Percentiles rank a stretch among this genome's conserved stretches.
Conservation (phyloP, 2,329 filamentous ascomycete genomes). For the Tolypocladium capitatum region DNA sequence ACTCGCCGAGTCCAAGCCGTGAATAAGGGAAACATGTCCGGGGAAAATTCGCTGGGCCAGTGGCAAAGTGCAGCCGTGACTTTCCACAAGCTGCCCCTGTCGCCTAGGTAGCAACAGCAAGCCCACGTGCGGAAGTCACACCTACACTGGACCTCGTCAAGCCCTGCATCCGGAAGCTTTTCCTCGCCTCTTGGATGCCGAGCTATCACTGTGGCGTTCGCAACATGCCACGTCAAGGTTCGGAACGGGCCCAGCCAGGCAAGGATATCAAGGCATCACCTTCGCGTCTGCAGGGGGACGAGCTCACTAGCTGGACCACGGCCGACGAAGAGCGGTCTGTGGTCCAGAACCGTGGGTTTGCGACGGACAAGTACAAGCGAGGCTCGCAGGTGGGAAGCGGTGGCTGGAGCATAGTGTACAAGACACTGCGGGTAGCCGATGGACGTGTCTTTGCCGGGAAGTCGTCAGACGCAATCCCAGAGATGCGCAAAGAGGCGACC, state of each 20-base stretch:
- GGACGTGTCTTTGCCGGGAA: slow-evolving; percentile 17
- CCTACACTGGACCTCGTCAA: not conserved
- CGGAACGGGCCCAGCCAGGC: not conserved
- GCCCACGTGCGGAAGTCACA: not conserved
- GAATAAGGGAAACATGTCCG: not conserved
- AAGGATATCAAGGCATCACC: not conserved
- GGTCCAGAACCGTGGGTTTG: slow-evolving; percentile 4
- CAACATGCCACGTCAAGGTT: not conserved
- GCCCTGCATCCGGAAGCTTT: not conserved
- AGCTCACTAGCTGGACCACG: slow-evolving; percentile 7
- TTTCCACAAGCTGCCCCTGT: too few species aligned
- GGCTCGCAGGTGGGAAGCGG: slow-evolving; percentile 14
- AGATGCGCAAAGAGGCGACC: slow-evolving; percentile 12
- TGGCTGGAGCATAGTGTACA: slow-evolving; percentile 15
- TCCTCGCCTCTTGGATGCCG: not conserved
- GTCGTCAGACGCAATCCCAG: slow-evolving; percentile 6
- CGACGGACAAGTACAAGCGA: slow-evolving; percentile 9
- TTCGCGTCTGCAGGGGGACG: not conserved
- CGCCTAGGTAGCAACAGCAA: not conserved
- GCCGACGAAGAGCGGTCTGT: slow-evolving; percentile 8
- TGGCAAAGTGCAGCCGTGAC: not conserved
- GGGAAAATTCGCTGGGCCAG: not conserved
- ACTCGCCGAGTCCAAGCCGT: not conserved
- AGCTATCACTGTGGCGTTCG: not conserved
- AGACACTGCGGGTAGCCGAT: slow-evolving; percentile 12